phyloP scores from a whole-genome alignment of 148 eudicot species.

The Fagopyrum homotropicum region DNA sequence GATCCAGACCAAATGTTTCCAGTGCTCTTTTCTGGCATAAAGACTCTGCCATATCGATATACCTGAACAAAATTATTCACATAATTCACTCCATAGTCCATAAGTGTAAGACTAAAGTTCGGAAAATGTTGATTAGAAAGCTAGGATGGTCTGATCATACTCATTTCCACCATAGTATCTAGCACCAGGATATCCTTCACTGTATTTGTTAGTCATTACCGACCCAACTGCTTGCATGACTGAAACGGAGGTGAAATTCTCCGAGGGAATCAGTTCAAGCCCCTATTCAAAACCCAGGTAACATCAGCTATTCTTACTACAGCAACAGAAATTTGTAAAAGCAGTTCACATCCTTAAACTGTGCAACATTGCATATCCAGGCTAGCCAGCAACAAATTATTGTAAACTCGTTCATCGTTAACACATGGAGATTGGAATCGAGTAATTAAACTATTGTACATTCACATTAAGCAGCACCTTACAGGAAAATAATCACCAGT shows the following conservation, averaged over 20 bases:
- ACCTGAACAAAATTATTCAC: constrained; percentile 33
- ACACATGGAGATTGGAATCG: not conserved
- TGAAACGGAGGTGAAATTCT: constrained; percentile 87
- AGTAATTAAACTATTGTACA: not conserved
- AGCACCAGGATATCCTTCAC: constrained; percentile 99
- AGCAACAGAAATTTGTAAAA: not conserved
- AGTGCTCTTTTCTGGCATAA: constrained; percentile 93
- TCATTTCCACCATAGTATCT: constrained; percentile 99
- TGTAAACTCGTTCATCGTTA: not conserved
- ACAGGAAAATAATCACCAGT: not conserved
- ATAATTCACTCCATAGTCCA: no score
- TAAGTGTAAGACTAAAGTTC: not conserved
- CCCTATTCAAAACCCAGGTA: constrained; percentile 41
- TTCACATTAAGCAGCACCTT: not conserved
- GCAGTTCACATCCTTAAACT: not conserved
- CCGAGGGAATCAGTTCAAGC: constrained; percentile 92
- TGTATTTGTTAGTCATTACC: constrained; percentile 97
- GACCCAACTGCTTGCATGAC: constrained; percentile 99
- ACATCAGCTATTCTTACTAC: not conserved
- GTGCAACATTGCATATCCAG: not conserved
- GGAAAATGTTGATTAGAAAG: not conserved
- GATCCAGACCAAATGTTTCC: constrained; percentile 93
- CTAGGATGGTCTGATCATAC: constrained; percentile 37
- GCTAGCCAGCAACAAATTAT: not conserved
- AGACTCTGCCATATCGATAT: constrained; percentile 94